Conservation (phyloP, 2,329 filamentous ascomycete genomes). For the Anisogramma anomala region DNA sequence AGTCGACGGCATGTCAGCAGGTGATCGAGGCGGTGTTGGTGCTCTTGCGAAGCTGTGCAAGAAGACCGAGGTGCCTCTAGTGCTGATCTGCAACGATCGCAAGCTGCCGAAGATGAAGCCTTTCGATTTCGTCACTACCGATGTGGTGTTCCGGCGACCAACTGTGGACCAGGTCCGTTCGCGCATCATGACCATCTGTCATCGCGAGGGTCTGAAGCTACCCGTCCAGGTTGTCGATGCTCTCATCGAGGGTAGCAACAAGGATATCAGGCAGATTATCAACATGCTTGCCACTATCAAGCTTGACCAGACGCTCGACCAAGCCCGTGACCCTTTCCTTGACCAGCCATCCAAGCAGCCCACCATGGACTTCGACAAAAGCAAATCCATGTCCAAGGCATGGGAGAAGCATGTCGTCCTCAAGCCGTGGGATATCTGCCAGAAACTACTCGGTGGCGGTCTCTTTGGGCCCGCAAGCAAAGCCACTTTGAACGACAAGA, state of each 20-base stretch:
- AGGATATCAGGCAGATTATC: constrained; percentile 94
- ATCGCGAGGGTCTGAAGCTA: constrained; percentile 79
- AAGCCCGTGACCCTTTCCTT: no score
- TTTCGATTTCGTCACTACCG: constrained; percentile 76
- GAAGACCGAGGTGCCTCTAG: constrained; percentile 88
- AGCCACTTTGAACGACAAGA: constrained; percentile 88
- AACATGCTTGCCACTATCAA: constrained; percentile 97
- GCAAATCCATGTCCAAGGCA: constrained; percentile 89
- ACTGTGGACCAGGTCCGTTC: constrained; percentile 85
- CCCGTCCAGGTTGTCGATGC: constrained; percentile 76
- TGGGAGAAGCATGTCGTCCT: constrained; percentile 97
- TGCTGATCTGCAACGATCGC: constrained; percentile 95
- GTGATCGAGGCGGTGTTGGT: constrained; percentile 89
- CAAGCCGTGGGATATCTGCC: constrained; percentile 96
- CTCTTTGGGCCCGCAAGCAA: constrained; percentile 78
- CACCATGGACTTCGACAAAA: constrained; percentile 70
- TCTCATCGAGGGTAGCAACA: constrained; percentile 87
- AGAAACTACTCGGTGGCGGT: constrained; percentile 79
- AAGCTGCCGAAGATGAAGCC: constrained; percentile 94
- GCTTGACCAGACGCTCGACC: constrained; percentile 49
- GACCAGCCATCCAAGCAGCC: no score
- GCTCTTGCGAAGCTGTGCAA: constrained; percentile 90
- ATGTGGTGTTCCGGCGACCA: constrained; percentile 78
- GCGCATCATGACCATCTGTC: constrained; percentile 89
- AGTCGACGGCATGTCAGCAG: constrained; percentile 96